Conservation (phyloP, 202 grass and related monocot genomes). For the Eragrostis tef region DNA sequence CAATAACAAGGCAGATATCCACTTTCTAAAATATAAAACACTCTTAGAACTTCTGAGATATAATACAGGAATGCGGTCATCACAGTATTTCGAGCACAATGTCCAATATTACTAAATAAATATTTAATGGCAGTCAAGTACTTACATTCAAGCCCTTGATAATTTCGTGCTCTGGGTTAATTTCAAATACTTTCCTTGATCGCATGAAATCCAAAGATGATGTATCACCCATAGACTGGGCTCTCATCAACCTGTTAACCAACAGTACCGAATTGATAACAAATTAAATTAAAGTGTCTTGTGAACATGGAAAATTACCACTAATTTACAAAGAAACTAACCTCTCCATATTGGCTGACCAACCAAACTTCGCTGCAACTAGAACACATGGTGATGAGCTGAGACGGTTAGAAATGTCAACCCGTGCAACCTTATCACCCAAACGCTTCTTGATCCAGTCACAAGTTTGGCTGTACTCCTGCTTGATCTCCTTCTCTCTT, state of each 20-base stretch:
- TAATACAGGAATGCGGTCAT: no score
- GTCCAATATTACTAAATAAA: no score
- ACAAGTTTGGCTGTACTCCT: slow-evolving; percentile 82
- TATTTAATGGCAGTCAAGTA: background rate
- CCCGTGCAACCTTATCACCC: slow-evolving; percentile 83
- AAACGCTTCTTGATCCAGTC: slow-evolving; percentile 94
- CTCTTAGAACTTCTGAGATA: no score
- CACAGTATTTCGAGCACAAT: background rate
- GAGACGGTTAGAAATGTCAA: slow-evolving; percentile 88
- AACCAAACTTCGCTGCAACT: slow-evolving; percentile 97
- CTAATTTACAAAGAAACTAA: slow-evolving; percentile 25
- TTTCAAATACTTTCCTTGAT: slow-evolving; percentile 94
- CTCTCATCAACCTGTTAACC: slow-evolving; percentile 77
- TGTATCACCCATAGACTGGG: slow-evolving; percentile 86
- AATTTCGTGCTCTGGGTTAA: slow-evolving; percentile 96
- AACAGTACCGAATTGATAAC: background rate
- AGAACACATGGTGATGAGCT: slow-evolving; percentile 94
- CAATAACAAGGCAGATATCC: background rate
- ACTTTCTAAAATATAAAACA: no score
- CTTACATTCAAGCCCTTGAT: slow-evolving; percentile 89
- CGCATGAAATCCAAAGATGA: slow-evolving; percentile 86
- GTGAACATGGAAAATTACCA: background rate
- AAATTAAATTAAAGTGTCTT: background rate
- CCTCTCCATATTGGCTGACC: slow-evolving; percentile 99
- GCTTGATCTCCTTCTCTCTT: slow-evolving; percentile 83